Percentiles rank a stretch among this genome's conserved stretches.
These are phyloP conservation scores for Phellopilus nigrolimitatus DNA, from an alignment of 1,284 basidiomycete genomes.

Conservation along the genomic window DNA sequence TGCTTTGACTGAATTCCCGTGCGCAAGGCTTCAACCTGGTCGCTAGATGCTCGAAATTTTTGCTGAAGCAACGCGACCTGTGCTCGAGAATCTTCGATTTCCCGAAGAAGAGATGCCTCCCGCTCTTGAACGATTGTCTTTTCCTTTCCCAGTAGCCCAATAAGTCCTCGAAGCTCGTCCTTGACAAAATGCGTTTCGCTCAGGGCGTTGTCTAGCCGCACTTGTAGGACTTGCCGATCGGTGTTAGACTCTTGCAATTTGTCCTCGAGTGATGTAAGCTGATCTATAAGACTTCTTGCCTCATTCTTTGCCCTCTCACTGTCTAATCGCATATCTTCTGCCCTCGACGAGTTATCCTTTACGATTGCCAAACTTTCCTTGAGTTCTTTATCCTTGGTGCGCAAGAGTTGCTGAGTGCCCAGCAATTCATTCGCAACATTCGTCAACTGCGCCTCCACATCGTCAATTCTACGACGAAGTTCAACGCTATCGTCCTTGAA, in stretches of 20 bases:
- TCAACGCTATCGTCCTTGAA: background rate
- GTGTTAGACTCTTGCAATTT: background rate
- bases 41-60: background rate
- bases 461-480: background rate
- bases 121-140: background rate
- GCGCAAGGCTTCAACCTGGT: background rate
- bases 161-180: background rate
- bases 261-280: background rate
- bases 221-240: background rate
- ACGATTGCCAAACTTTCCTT: background rate
- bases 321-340: background rate
- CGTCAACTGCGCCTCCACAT: background rate
- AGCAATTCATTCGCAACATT: background rate
- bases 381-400: background rate
- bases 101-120: background rate
- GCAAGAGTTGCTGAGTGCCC: background rate
- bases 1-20: background rate
- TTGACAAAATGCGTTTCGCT: background rate
- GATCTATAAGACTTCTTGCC: background rate
- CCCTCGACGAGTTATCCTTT: background rate
- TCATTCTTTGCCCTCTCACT: background rate
- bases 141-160: background rate
- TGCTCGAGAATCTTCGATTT: background rate
- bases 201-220: background rate
- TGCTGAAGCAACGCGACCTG: background rate